phyloP scores from a whole-genome alignment of 768 basidiomycete genomes.

The Suillus subluteus region DNA sequence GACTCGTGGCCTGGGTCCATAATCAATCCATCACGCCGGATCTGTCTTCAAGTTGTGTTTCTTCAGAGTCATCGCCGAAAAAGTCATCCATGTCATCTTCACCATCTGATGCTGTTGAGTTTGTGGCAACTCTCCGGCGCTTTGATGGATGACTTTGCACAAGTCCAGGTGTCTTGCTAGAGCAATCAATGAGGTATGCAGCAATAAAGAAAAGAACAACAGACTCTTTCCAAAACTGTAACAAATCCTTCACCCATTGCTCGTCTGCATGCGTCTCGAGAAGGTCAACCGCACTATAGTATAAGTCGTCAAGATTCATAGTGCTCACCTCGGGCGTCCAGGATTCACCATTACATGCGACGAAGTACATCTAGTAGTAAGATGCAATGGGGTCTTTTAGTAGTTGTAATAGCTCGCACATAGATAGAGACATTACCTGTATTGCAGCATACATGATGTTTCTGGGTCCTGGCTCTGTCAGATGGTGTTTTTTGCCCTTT shows the following conservation, averaged over 20 bases:
- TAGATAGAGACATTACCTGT: not conserved
- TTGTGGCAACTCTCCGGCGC: not conserved
- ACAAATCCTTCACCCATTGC: constrained; percentile 7
- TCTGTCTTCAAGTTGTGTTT: too few relatives aligned
- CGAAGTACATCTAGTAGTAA: constrained; percentile 6
- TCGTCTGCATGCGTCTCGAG: not conserved
- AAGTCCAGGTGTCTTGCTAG: constrained; percentile 5
- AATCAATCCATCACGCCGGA: not conserved
- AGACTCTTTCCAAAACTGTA: constrained; percentile 9
- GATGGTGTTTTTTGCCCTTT: constrained; percentile 1
- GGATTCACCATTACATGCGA: not conserved
- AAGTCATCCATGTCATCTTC: constrained; percentile 8
- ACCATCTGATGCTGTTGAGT: not conserved
- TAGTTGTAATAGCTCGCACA: not conserved
- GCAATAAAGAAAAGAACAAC: not conserved
- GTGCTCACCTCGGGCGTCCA: not conserved
- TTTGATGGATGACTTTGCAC: not conserved
- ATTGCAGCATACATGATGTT: constrained; percentile 13
- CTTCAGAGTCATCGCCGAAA: not conserved
- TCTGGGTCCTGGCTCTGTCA: not conserved
- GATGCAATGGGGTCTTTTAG: too few relatives aligned
- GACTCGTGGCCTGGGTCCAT: too few relatives aligned
- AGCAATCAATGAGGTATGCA: not conserved
- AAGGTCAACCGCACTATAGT: constrained; percentile 3
- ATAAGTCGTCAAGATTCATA: constrained; percentile 1